phyloP scores from a whole-genome alignment of 805 yeast genomes.

The Saturnispora zaruensis region DNA sequence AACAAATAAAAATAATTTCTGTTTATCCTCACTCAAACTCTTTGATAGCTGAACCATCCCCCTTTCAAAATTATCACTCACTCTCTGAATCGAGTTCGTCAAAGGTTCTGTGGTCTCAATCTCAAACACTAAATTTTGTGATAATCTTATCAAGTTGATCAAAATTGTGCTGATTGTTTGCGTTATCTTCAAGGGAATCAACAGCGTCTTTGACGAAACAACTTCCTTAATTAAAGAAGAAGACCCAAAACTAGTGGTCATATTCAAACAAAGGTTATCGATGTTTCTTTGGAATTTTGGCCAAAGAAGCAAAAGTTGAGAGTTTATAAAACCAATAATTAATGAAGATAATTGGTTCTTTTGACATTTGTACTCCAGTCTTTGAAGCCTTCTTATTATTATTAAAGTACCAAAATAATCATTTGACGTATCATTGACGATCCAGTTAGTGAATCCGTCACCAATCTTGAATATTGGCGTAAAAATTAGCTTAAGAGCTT shows the following conservation, averaged over 20 bases:
- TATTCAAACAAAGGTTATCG: slow-evolving; percentile 67
- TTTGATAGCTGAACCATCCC: slow-evolving; percentile 62
- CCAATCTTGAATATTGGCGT: slow-evolving; percentile 46
- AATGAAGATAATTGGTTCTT: slow-evolving; percentile 61
- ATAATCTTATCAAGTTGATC: slow-evolving; percentile 59
- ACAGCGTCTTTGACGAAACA: slow-evolving; percentile 19
- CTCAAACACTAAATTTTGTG: slow-evolving; percentile 25
- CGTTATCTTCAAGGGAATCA: slow-evolving; percentile 56
- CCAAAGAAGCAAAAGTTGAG: slow-evolving; percentile 67
- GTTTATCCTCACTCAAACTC: slow-evolving; percentile 33
- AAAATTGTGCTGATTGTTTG: slow-evolving; percentile 71
- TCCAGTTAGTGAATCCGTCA: slow-evolving; percentile 35
- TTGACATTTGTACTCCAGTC: slow-evolving; percentile 56
- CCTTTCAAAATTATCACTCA: slow-evolving; percentile 75
- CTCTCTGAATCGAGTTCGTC: slow-evolving; percentile 54
- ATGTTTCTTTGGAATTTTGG: slow-evolving; percentile 72
- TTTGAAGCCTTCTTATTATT: slow-evolving; percentile 63
- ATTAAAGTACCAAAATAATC: slow-evolving; percentile 77
- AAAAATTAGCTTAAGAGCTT: slow-evolving; percentile 41
- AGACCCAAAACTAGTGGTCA: slow-evolving; percentile 46
- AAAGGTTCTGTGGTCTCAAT: slow-evolving; percentile 56
- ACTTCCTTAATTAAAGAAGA: slow-evolving; percentile 23
- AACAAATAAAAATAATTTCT: slow-evolving; percentile 66
- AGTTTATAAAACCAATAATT: slow-evolving; percentile 55
- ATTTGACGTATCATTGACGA: slow-evolving; percentile 33